Conservation (phyloP, 2,329 filamentous ascomycete species). For the Ampelomyces quisqualis region DNA sequence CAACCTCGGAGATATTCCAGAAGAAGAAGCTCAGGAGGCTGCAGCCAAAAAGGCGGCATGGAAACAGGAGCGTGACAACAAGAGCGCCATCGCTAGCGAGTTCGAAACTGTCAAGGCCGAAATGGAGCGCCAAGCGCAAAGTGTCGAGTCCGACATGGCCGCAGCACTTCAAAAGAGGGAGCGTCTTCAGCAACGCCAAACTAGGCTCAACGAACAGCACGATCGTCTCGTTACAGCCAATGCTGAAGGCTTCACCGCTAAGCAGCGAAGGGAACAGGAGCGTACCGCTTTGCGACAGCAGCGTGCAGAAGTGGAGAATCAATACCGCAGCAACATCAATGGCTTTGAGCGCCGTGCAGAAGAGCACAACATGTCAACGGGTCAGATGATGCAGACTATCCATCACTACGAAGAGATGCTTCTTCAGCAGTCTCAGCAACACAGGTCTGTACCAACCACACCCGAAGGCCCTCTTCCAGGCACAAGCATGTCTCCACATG, state of each 20-base stretch:
- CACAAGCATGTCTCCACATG: conserved; percentile 46
- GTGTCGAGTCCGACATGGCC: conserved; percentile 64
- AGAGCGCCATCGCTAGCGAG: conserved; percentile 54
- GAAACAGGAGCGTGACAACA: conserved; percentile 55
- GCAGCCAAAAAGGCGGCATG: conserved; percentile 59
- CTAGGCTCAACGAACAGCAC: conserved; percentile 71
- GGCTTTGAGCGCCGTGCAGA: conserved; percentile 43
- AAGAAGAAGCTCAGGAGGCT: conserved; percentile 61
- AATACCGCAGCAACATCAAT: conserved; percentile 44
- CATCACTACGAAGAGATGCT: conserved; percentile 45
- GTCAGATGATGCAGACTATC: conserved; percentile 40
- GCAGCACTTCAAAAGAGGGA: conserved; percentile 68
- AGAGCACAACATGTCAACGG: conserved; percentile 40
- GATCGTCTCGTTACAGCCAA: conserved; percentile 70
- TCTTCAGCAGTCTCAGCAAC: conserved; percentile 42
- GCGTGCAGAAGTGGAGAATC: conserved; percentile 39
- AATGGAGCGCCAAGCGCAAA: conserved; percentile 63
- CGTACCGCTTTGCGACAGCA: conserved; percentile 41
- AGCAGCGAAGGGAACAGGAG: conserved; percentile 50
- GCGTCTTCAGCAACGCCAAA: conserved; percentile 69
- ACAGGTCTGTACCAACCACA: conserved; percentile 51
- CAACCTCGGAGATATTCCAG: conserved; percentile 63
- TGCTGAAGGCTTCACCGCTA: conserved; percentile 63
- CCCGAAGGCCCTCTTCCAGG: conserved; percentile 62
- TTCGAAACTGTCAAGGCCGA: conserved; percentile 64